Percentiles rank a stretch among this genome's conserved stretches.
These are phyloP conservation scores for Syzygium malaccense DNA, from an alignment of 441 rosid species.

Conservation along the genomic window DNA sequence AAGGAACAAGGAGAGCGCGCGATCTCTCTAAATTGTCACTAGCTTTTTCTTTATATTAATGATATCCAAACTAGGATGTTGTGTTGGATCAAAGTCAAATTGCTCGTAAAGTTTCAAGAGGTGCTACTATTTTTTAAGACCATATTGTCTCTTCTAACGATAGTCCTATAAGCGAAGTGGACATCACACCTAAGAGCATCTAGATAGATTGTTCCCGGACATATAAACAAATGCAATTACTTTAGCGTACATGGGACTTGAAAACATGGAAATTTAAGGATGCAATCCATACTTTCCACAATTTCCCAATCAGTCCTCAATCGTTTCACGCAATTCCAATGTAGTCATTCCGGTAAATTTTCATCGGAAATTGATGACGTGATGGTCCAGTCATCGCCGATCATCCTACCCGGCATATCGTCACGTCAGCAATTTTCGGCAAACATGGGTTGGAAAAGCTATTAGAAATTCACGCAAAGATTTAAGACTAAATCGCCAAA, in stretches of 20 bases:
- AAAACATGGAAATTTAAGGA: neutral
- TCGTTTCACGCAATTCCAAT: rapidly evolving
- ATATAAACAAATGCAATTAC: neutral
- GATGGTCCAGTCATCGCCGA: rapidly evolving
- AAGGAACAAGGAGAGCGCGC: conserved; percentile 11
- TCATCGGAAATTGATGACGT: neutral
- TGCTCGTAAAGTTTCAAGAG: neutral
- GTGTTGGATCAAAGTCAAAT: neutral
- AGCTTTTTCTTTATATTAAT: neutral
- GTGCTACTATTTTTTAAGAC: neutral
- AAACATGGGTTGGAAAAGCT: rapidly evolving
- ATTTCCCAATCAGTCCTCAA: neutral
- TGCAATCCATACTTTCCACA: neutral
- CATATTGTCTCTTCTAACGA: neutral
- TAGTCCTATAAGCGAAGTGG: neutral
- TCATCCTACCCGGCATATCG: rapidly evolving
- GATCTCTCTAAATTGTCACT: neutral
- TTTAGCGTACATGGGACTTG: neutral
- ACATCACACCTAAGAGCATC: neutral
- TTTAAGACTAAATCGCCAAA: neutral
- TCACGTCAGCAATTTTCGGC: rapidly evolving
- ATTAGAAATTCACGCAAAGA: neutral
- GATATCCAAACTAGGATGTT: neutral
- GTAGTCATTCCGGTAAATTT: neutral
- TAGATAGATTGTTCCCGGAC: neutral